Evolutionary conservation across 139 green algal genomes (phyloP).

Genomic region (Chlorella ohadii): DNA sequence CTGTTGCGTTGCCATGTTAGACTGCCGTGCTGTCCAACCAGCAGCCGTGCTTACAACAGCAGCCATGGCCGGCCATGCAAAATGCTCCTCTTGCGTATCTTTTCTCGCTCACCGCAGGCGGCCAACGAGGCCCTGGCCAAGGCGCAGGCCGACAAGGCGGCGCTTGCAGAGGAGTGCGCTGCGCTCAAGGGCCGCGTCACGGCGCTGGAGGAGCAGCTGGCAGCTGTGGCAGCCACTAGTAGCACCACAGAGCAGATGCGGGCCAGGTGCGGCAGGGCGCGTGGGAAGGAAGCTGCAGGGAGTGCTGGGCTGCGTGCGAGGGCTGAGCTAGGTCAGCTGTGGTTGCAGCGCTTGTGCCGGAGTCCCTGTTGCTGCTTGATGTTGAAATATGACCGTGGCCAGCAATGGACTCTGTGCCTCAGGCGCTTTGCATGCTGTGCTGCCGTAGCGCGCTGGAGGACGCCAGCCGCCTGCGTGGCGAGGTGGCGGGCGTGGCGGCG

Average conservation of each 20-base stretch:
- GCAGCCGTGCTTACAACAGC: too few relatives aligned
- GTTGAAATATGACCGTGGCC: too few relatives aligned
- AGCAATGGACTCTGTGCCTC: too few relatives aligned
- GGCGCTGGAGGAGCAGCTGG: constrained; percentile 27
- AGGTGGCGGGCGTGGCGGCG: constrained; percentile 21
- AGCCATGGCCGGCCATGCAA: background rate
- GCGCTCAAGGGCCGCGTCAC: constrained; percentile 24
- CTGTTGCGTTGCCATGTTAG: too few relatives aligned
- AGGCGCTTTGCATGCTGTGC: too few relatives aligned
- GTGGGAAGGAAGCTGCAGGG: too few relatives aligned
- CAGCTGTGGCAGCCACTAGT: background rate
- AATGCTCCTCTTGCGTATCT: too few relatives aligned
- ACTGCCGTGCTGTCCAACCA: background rate
- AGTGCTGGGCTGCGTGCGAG: too few relatives aligned
- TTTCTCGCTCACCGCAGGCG: background rate
- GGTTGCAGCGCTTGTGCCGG: too few relatives aligned
- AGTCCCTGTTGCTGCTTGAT: too few relatives aligned
- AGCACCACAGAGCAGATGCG: constrained; percentile 26
- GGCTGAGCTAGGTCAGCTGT: too few relatives aligned
- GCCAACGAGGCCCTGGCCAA: constrained; percentile 13
- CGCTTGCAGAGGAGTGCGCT: constrained; percentile 35
- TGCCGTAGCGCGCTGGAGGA: constrained; percentile 30
- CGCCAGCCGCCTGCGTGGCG: constrained; percentile 33
- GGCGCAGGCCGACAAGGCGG: constrained; percentile 33
- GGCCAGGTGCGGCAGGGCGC: too few relatives aligned